These are phyloP conservation scores for Cucurbita moschata DNA, from an alignment of 306 rosid species.

Conservation along the genomic window DNA sequence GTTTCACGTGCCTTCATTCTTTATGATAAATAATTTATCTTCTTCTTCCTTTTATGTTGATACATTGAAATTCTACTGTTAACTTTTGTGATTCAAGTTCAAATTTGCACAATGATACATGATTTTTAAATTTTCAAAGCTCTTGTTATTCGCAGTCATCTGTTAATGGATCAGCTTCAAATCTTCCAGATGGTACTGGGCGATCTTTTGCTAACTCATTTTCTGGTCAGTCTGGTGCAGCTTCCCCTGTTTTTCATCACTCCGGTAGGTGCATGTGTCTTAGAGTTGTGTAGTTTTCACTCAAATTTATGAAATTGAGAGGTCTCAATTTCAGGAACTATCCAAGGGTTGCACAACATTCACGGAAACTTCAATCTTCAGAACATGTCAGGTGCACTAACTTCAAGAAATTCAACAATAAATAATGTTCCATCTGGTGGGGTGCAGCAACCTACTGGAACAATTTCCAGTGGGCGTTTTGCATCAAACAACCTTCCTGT, in stretches of 20 bases:
- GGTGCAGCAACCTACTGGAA: slow-evolving; percentile 82
- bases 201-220: slow-evolving; percentile 74
- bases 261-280: slow-evolving; percentile 47
- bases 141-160: slow-evolving; percentile 56
- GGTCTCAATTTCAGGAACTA: slow-evolving; percentile 41
- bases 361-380: slow-evolving; percentile 91
- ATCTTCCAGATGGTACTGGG: slow-evolving; percentile 71
- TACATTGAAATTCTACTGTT: background rate
- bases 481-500: slow-evolving; percentile 74
- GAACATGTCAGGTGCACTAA: slow-evolving; percentile 52
- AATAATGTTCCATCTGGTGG: slow-evolving; percentile 76
- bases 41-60: background rate
- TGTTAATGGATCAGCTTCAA: slow-evolving; percentile 77
- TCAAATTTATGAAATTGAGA: slow-evolving; percentile 19
- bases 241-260: slow-evolving; percentile 82
- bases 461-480: slow-evolving; percentile 79
- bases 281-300: slow-evolving; percentile 14
- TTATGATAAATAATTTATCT: background rate
- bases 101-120: background rate
- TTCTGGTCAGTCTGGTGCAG: slow-evolving; percentile 97
- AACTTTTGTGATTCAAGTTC: background rate
- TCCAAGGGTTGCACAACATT: slow-evolving; percentile 76
- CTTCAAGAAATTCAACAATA: slow-evolving; percentile 71
- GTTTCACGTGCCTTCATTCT: background rate
- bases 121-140: background rate